These are phyloP conservation scores for Trichophyton schoenleinii DNA, from an alignment of 2,329 filamentous ascomycete genomes.

Conservation along the genomic window DNA sequence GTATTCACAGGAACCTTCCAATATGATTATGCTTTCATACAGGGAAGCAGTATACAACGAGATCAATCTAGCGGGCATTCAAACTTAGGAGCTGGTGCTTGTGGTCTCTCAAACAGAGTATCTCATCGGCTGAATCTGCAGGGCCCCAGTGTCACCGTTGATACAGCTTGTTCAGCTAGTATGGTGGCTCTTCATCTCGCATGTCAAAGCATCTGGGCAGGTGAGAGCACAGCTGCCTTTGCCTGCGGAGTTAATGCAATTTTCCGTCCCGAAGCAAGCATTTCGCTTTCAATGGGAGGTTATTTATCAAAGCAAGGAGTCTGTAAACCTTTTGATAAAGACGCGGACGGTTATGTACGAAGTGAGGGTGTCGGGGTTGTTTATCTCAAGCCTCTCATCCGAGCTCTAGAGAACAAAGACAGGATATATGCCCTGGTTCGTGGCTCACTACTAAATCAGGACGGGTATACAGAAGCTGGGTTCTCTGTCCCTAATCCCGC, in stretches of 20 bases:
- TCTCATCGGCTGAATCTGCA: conserved; percentile 10
- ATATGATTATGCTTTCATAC: conserved; percentile 4
- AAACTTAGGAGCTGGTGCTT: not conserved
- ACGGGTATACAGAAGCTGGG: no score
- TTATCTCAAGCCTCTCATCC: no score
- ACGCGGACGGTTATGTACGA: not conserved
- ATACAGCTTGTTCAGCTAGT: conserved; percentile 9
- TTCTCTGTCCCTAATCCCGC: no score
- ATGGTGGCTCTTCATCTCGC: conserved; percentile 8
- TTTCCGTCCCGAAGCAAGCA: not conserved
- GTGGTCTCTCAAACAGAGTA: conserved; percentile 3
- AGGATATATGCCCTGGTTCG: no score
- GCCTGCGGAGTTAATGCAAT: not conserved
- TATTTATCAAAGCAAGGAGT: not conserved
- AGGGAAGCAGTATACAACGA: not conserved
- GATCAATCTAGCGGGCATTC: not conserved
- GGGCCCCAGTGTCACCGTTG: conserved; percentile 10
- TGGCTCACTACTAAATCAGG: no score
- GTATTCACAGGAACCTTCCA: conserved; percentile 8
- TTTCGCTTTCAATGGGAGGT: not conserved
- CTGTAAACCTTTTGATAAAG: not conserved
- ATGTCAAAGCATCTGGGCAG: conserved; percentile 5
- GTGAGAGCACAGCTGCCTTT: conserved; percentile 12
- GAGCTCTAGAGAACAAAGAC: no score
- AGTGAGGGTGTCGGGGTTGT: no score